These are phyloP conservation scores for Leptodontidium sp. DNA, from an alignment of 2,329 filamentous ascomycete genomes.

Conservation along the genomic window DNA sequence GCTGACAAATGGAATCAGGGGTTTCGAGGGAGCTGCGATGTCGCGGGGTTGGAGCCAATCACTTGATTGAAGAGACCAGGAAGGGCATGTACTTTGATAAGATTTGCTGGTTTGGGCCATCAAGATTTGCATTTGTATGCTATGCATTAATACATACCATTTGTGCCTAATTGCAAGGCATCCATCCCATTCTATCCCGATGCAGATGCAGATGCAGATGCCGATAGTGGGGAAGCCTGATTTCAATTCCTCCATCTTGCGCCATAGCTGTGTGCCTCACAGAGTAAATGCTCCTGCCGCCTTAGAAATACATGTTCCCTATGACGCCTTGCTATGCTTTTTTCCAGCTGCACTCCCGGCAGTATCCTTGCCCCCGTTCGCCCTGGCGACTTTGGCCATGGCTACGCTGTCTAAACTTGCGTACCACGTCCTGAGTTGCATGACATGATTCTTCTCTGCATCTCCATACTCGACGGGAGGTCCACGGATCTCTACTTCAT, in stretches of 20 bases:
- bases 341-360: conserved; percentile 6
- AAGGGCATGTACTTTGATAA: neutral
- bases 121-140: conserved; percentile 6
- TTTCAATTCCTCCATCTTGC: neutral
- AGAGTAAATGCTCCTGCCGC: conserved; percentile 11
- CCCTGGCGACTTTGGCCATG: conserved; percentile 57
- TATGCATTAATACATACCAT: conserved; percentile 6
- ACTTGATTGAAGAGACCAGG: neutral
- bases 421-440: conserved; percentile 57
- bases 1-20: conserved; percentile 20
- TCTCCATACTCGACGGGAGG: conserved; percentile 65
- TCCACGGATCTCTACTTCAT: conserved; percentile 61
- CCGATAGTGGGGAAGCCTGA: neutral
- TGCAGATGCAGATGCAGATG: neutral
- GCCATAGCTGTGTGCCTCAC: conserved; percentile 10
- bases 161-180: conserved; percentile 5
- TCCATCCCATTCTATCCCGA: neutral
- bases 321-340: conserved; percentile 15
- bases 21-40: neutral
- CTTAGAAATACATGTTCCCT: conserved; percentile 12
- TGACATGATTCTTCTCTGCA: conserved; percentile 59
- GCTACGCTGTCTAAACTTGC: conserved; percentile 55
- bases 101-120: neutral
- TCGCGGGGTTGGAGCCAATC: conserved; percentile 14
- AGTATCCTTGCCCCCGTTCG: conserved; percentile 48